Percentiles rank a stretch among this genome's conserved stretches.
These are phyloP conservation scores for Dendrobium catenatum DNA, from an alignment of 106 monocot species.

Conservation along the genomic window DNA sequence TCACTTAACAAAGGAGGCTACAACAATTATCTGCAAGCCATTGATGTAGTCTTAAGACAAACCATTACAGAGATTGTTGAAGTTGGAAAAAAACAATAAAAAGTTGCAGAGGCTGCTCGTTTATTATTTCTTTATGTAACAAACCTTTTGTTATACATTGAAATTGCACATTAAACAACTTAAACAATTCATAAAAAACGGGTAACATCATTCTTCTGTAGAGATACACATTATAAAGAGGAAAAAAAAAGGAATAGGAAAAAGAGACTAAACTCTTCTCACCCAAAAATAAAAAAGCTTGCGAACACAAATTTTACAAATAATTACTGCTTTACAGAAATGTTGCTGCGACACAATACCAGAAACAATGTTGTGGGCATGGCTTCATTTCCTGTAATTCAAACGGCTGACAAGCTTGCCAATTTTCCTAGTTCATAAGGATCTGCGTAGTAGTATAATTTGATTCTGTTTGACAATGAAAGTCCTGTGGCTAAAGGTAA, in stretches of 20 bases:
- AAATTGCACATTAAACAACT: neutral
- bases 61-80: neutral
- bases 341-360: no score
- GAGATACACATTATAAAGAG: neutral
- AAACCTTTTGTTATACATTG: neutral
- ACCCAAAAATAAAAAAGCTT: no score
- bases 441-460: slow-evolving; percentile 78
- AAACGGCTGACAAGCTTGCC: slow-evolving; percentile 52
- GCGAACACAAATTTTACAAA: no score
- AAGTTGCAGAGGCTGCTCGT: neutral
- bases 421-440: slow-evolving; percentile 85
- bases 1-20: no score
- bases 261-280: neutral
- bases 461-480: slow-evolving; percentile 78
- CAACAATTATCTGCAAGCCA: no score
- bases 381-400: neutral
- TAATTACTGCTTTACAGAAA: no score
- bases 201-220: neutral
- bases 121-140: neutral
- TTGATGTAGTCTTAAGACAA: neutral
- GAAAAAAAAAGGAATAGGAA: neutral
- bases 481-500: slow-evolving; percentile 63
- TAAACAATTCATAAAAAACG: neutral
- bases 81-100: neutral
- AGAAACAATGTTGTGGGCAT: no score